Base-by-base conservation (phyloP, 164 flowering plant genomes). In the Nymphaea colorata region DNA sequence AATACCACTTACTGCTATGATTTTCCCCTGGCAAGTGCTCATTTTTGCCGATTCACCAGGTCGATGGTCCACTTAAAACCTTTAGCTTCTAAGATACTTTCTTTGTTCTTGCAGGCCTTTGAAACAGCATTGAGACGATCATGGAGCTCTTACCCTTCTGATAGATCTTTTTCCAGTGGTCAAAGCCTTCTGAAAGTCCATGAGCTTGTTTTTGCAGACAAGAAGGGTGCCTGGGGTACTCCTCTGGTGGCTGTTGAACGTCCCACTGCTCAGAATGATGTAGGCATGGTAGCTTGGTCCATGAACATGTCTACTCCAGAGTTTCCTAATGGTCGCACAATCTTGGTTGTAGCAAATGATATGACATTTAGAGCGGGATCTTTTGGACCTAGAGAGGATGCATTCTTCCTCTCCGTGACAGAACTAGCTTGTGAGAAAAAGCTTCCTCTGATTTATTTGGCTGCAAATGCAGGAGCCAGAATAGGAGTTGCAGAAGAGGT, bases 401-500 rank as follows among this genome's bases (percentile, higher is more conserved):
- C 99, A 4, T 95, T 92, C 83, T 95, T 92, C 77, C 84, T 81
- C 68, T 97, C 92, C 44, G 93, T 92, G 57, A 87, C 97, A 18
- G 84, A 92, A 55, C 77, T 92, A 65, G 99, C 99, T 71, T 92
- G 99, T 43, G 70, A 80, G 4, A 82, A 84, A 77, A 95, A 90
- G 76, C 70, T 95, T 41, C 99, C 99, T 57, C 77, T 95, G 62
- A 87, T 95, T 68, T 95, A 95, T 74, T 71, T 95, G 86, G 99
- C 99, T 55, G 97, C 98, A 43, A 95, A 95, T 75, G 92, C 99
- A 42, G 99, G 99, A 16, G 99, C 99, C 51, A 88, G 99, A 43
- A 82, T 95, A 72, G 99, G 98, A 17, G 97, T 85, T n/a, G 98
- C 99, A 44, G 99, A 95, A 78, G 99, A 95, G 81, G 84, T 95